Percentiles rank a stretch among this genome's conserved stretches.
These are phyloP conservation scores for Coniochaeta sp. DNA, from an alignment of 2,329 filamentous ascomycete species.

Conservation along the genomic window DNA sequence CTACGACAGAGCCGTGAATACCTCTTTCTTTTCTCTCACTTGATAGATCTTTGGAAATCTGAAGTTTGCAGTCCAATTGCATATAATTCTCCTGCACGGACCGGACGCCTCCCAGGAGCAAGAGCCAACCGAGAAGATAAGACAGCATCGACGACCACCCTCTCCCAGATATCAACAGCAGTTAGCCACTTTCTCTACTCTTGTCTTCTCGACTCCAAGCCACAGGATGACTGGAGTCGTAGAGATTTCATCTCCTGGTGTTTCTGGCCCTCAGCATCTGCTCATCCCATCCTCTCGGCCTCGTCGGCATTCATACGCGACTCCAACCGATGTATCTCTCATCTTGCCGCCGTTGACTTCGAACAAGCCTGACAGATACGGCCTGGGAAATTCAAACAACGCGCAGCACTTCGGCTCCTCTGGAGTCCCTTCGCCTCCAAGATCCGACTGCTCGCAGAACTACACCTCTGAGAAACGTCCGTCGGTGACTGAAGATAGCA, in stretches of 20 bases:
- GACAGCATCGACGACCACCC: neutral
- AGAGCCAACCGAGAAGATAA: neutral
- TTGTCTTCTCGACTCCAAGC: neutral
- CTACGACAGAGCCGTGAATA: neutral
- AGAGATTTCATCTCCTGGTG: neutral
- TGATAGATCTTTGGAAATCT: neutral
- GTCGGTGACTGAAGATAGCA: neutral
- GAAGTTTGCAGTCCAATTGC: neutral
- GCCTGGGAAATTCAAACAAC: no score
- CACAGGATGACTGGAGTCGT: neutral
- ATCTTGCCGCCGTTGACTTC: neutral
- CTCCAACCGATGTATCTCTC: neutral
- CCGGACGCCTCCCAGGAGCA: neutral
- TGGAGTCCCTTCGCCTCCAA: neutral
- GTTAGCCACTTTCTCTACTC: neutral
- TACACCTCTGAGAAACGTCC: neutral
- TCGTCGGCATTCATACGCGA: neutral
- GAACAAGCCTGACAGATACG: neutral
- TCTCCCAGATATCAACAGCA: neutral
- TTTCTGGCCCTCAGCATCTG: neutral
- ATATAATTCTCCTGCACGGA: neutral
- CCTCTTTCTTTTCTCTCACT: neutral
- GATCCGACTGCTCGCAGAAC: neutral
- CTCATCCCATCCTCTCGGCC: neutral
- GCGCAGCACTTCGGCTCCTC: neutral